Evolutionary conservation across 179 eudicot species (phyloP), one percentile per base, ranked within the genome.

Genomic region (Gypsophila paniculata): DNA sequence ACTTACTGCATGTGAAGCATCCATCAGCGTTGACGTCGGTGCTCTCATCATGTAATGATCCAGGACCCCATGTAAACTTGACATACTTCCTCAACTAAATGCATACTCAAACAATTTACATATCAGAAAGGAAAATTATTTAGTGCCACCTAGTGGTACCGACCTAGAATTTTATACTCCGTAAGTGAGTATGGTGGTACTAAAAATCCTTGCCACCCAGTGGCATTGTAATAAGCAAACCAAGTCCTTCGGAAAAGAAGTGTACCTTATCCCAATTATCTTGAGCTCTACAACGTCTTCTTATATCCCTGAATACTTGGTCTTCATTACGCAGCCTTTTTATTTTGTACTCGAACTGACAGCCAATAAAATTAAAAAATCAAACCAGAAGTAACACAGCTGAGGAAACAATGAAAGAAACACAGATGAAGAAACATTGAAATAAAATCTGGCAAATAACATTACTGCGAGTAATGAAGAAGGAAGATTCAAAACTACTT

Each of bases 31-130:
- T 70, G 23, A 76, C 65, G 71, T 65, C 66, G 48, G 39, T n/a
- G 68, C 72, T 46, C 8, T 79, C 81, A 67, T 86, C 87, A 76
- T 81, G 85, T 80, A 86, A 62, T 65, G 84, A 76, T 36, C 75
- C 76, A 79, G 84, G 78, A 55, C 84, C 89, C 91, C 91, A 93
- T 34, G 96, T 91, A 79, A 80, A 91, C 79, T 68, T 79, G n/a
- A 93, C 98, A 75, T 87, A 93, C 81, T 88, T 91, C 64, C 98
- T 85, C 89, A 93, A 78, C 98, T 93, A 82, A 57, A 67, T 62
- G 54, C 51, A 46, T 61, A 70, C 70, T 22, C 53, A 74, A 74
- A 36, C 14, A 76, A 49, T 58, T 6, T 42, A 58, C 12, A 11
- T 21, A 58, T 22, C 65, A 83, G 82, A 57, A 39, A 39, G 8